phyloP scores from a whole-genome alignment of 257 asterid species.

The Nicotiana tabacum region DNA sequence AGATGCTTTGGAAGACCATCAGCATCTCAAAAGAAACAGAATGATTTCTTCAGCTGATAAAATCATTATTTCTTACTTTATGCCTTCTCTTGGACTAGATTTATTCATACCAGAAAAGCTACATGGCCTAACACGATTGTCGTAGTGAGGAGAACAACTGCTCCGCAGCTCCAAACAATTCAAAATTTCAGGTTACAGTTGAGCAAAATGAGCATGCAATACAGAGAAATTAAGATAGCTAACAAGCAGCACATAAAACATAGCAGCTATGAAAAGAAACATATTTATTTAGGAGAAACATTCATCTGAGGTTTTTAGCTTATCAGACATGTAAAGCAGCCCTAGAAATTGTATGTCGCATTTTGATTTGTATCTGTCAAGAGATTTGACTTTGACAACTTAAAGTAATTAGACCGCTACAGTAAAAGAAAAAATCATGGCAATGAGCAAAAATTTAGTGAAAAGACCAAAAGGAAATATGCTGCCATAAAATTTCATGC shows the following conservation, averaged over 20 bases:
- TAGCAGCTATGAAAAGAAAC: not conserved
- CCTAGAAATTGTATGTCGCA: not conserved
- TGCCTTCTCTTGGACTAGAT: conserved; percentile 2
- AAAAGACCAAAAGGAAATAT: too few species aligned
- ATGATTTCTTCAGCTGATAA: not conserved
- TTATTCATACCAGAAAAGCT: not conserved
- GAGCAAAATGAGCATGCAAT: not conserved
- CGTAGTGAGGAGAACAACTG: not conserved
- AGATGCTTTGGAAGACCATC: conserved; percentile 1
- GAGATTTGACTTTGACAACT: not conserved
- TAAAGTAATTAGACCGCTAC: not conserved
- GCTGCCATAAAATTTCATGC: too few species aligned
- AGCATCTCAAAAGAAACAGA: not conserved
- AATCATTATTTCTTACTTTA: not conserved
- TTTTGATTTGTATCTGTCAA: not conserved
- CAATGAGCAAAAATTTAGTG: too few species aligned
- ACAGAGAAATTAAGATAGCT: not conserved
- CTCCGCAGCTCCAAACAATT: not conserved
- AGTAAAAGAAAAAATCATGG: too few species aligned
- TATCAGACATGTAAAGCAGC: not conserved
- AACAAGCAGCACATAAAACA: not conserved
- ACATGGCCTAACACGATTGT: not conserved
- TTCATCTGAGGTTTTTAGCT: not conserved
- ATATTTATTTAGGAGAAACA: not conserved
- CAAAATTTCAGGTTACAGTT: not conserved